Conservation (phyloP, 768 basidiomycete species). For the Zangia roseola region DNA sequence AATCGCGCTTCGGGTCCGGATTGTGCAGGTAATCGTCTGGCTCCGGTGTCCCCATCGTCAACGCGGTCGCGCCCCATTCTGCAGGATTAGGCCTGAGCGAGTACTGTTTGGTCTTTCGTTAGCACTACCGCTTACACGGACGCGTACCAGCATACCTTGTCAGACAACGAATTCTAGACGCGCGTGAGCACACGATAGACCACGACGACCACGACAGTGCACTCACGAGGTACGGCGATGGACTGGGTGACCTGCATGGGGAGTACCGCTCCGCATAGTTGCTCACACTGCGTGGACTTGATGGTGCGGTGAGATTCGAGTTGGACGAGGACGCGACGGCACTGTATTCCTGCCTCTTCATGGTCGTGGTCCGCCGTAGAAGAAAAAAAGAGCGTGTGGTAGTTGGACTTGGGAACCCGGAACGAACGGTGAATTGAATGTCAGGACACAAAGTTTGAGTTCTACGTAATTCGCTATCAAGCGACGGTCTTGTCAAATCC, state of each 20-base stretch:
- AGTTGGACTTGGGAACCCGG: constrained; percentile 16
- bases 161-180: constrained; percentile 27
- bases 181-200: neutral
- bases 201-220: neutral
- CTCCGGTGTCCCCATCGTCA: constrained; percentile 47
- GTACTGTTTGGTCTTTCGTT: constrained; percentile 29
- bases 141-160: constrained; percentile 16
- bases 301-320: constrained; percentile 18
- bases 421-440: no score
- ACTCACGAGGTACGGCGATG: constrained; percentile 28
- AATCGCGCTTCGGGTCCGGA: constrained; percentile 55
- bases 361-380: no score
- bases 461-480: constrained; percentile 1
- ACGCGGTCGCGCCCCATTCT: constrained; percentile 46
- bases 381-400: constrained; percentile 17
- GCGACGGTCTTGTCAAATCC: constrained; percentile 15
- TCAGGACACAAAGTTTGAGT: constrained; percentile 1
- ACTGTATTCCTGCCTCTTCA: constrained; percentile 27
- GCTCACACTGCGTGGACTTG: constrained; percentile 17
- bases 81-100: constrained; percentile 43
- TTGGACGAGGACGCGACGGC: constrained; percentile 25
- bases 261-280: constrained; percentile 17
- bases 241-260: constrained; percentile 26
- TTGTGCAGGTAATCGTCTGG: constrained; percentile 65
- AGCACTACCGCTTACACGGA: neutral